A percentile compares a stretch with the other conserved stretches of the same genome.
Conservation (phyloP, 371 early-diverging fungal genomes). For the Mucor saturninus region DNA sequence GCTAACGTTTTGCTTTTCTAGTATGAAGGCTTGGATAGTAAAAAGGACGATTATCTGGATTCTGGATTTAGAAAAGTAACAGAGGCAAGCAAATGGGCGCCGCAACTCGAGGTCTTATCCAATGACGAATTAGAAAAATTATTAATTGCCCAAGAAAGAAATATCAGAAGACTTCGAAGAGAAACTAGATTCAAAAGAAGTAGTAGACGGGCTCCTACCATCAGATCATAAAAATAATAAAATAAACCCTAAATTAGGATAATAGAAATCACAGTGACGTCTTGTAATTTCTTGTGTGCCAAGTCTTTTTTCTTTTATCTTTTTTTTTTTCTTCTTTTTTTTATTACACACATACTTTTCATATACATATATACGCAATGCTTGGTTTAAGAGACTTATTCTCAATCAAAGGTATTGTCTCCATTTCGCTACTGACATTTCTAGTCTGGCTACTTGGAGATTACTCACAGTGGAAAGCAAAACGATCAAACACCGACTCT, state of each 20-base stretch:
- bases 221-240: slow-evolving; percentile 1
- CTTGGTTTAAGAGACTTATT: slow-evolving; percentile 6
- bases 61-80: slow-evolving; percentile 68
- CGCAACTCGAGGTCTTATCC: slow-evolving; percentile 77
- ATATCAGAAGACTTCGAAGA: slow-evolving; percentile 55
- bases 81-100: slow-evolving; percentile 80
- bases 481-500: background rate
- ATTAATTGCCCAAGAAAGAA: slow-evolving; percentile 80
- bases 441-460: slow-evolving; percentile 15
- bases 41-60: slow-evolving; percentile 49
- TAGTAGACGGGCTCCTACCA: slow-evolving; percentile 17
- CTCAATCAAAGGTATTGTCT: slow-evolving; percentile 27
- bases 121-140: slow-evolving; percentile 84
- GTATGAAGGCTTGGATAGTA: slow-evolving; percentile 33
- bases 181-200: slow-evolving; percentile 41
- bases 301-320: background rate
- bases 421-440: slow-evolving; percentile 5
- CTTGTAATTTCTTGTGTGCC: background rate
- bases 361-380: background rate
- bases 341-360: background rate
- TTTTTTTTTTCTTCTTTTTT: background rate
- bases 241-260: background rate
- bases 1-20: slow-evolving; percentile 5
- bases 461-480: slow-evolving; percentile 25
- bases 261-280: background rate